Evolutionary conservation across 1,284 basidiomycete genomes (phyloP), one percentile per base, ranked within the genome.

Genomic region (Trichosporon ovoides): DNA sequence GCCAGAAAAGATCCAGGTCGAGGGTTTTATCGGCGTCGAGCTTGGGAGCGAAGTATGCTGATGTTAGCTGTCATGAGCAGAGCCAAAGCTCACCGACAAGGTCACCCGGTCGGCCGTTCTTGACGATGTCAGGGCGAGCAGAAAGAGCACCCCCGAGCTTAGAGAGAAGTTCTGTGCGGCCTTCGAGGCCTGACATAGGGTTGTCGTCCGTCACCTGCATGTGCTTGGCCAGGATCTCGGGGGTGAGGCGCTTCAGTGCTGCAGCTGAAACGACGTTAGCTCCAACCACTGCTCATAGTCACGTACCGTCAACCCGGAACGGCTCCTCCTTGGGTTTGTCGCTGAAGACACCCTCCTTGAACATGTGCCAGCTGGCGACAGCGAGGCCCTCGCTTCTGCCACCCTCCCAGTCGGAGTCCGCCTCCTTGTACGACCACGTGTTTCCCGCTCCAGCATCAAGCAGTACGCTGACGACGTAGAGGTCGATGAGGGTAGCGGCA

Each of bases 361-460:
- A 98, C 91, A 97, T 96, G 71, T 91, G 85, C 51, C 91, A 79
- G 67, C 88, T 91, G 0, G 92, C 94, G 6, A 97, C 87, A 0
- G 88, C 94, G n/a, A 98, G 80, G 0, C 93, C 94, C 72, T 98
- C 94, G 1, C 88, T 91, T 49, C 94, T 80, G 18, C 81, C 79
- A 69, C 89, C 93, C 10, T 77, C 79, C 68, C 82, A 77, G 33
- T 57, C 61, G 14, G 38, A 37, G n/a, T 53, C 68, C 11, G 79
- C 76, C 65, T 95, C 92, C 12, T 78, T 81, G 74, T 89, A 97
- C 14, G 76, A 77, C 94, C 94, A 97, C 16, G 77, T 74, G 62
- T 85, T 86, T 0, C 94, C 94, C 0, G 93, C 94, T 0, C 93
- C 94, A 0, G 94, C 94, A 67, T 97, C 94, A 50, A 97, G 85